Evolutionary conservation across 2,329 filamentous ascomycete species (phyloP), one percentile per base, ranked within the genome.

Genomic region (Sclerotinia spermophila): DNA sequence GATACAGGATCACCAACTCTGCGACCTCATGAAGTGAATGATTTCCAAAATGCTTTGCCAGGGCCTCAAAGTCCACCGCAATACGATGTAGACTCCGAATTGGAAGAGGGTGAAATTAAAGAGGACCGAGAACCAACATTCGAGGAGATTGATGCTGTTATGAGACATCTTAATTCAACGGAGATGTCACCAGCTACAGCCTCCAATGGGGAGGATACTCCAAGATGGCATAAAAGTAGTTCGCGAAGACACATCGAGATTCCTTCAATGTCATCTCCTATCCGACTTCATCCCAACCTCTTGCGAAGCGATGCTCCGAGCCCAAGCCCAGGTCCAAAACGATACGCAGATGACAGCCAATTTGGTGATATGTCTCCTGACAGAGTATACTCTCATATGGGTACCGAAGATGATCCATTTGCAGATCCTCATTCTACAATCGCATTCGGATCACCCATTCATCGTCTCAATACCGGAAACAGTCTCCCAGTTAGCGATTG

Each of bases 61-160:
- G 67, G 70, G 33, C 72, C 72, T 21, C 72, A 76, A 53, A 74
- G 70, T 53, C 70, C 75, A 33, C 72, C 73, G 24, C 53, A 38
- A 40, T 71, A 61, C 21, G 64, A 61, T 13, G 61, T 61, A 7
- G 72, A 75, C 44, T 71, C 65, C 19, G 71, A 75, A 30, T 35
- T 45, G 38, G 60, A 68, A 40, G 67, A 68, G n/a, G 53, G 58
- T 10, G 71, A 74, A 24, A n/a, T 69, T 21, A 68, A 71, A 27
- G 74, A 70, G 21, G 62, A 53, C 17, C 35, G 45, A 19, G 75
- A 77, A 56, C 75, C 73, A 10, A 84, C 90, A 0, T 92, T 92
- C 76, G 90, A 95, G 75, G 94, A 97, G 78, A 94, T 97, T 77
- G 94, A 97, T 82, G 93, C 91, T 59, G 89, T 97, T 67, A 97